Conservation (phyloP, 306 rosid genomes). For the Casuarina cunninghamiana region DNA sequence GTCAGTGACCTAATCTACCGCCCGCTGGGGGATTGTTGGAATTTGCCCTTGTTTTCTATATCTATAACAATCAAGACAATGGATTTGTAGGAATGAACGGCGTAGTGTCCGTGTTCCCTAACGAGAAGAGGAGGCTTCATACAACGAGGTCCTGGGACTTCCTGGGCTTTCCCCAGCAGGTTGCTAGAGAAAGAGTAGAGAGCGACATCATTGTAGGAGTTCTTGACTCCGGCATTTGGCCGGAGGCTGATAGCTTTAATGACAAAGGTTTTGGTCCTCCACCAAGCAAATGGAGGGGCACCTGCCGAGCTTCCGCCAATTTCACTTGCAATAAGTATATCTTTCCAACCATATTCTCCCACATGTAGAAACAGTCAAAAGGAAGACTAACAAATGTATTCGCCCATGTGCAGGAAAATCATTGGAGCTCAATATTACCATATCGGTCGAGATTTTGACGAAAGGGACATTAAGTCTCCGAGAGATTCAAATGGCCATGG, state of each 20-base stretch:
- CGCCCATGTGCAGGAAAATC: neutral
- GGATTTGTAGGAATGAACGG: conserved; percentile 28
- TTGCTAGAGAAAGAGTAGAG: conserved; percentile 1
- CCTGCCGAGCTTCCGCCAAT: conserved; percentile 28
- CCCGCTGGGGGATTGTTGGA: too few relatives aligned
- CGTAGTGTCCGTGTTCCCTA: conserved; percentile 40
- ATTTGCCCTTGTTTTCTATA: neutral
- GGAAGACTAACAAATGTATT: neutral
- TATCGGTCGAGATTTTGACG: neutral
- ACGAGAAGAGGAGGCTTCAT: neutral
- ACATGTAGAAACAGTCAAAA: neutral
- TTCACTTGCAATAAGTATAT: conserved; percentile 51
- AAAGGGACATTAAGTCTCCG: conserved; percentile 29
- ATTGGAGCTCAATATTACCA: neutral
- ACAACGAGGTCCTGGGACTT: conserved; percentile 60
- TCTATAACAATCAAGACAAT: neutral
- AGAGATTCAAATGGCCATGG: conserved; percentile 53
- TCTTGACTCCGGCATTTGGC: conserved; percentile 46
- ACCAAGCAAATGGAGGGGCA: conserved; percentile 47
- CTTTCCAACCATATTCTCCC: neutral
- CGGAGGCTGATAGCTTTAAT: conserved; percentile 44
- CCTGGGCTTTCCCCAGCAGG: conserved; percentile 26
- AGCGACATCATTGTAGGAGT: conserved; percentile 42
- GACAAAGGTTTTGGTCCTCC: conserved; percentile 48
- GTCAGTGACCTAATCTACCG: conserved; percentile 6